Evolutionary conservation across 2,329 filamentous ascomycete species (phyloP).

Genomic region (Zymoseptoria pseudotritici): DNA sequence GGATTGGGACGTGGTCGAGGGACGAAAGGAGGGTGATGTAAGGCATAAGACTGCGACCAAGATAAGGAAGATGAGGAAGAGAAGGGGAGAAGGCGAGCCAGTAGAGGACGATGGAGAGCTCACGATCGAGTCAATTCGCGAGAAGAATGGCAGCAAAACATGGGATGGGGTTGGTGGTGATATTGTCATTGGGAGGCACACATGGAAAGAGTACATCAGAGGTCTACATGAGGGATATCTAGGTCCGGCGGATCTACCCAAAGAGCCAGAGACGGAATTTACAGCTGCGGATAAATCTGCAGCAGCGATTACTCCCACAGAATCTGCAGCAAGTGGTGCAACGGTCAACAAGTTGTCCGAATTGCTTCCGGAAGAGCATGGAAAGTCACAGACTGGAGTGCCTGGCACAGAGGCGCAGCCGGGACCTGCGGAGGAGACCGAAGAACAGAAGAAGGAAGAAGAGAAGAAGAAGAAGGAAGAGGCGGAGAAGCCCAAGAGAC

Average conservation of each 20-base stretch:
- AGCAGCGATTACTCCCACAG: slow-evolving; percentile 3
- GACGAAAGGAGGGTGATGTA: slow-evolving; percentile 85
- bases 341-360: slow-evolving; percentile 11
- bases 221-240: slow-evolving; percentile 96
- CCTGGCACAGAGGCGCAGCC: not conserved
- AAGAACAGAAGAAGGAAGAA: slow-evolving; percentile 22
- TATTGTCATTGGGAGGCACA: slow-evolving; percentile 79
- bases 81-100: slow-evolving; percentile 48
- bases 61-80: slow-evolving; percentile 60
- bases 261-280: slow-evolving; percentile 19
- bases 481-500: slow-evolving; percentile 41
- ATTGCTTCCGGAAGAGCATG: not conserved
- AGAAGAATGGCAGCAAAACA: slow-evolving; percentile 58
- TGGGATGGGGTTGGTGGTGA: slow-evolving; percentile 73
- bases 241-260: slow-evolving; percentile 65
- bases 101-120: slow-evolving; percentile 47
- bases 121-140: slow-evolving; percentile 56
- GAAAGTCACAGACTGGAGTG: slow-evolving; percentile 1
- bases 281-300: slow-evolving; percentile 3
- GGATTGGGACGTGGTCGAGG: slow-evolving; percentile 95
- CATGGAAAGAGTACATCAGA: slow-evolving; percentile 95
- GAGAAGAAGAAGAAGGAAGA: slow-evolving; percentile 29
- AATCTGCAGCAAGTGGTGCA: slow-evolving; percentile 22
- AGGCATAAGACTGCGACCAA: slow-evolving; percentile 78
- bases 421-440: not conserved